Percentiles rank a stretch among this genome's conserved stretches.
phyloP scores from a whole-genome alignment of 208 protist species.

The Angomonas ambiguus region DNA sequence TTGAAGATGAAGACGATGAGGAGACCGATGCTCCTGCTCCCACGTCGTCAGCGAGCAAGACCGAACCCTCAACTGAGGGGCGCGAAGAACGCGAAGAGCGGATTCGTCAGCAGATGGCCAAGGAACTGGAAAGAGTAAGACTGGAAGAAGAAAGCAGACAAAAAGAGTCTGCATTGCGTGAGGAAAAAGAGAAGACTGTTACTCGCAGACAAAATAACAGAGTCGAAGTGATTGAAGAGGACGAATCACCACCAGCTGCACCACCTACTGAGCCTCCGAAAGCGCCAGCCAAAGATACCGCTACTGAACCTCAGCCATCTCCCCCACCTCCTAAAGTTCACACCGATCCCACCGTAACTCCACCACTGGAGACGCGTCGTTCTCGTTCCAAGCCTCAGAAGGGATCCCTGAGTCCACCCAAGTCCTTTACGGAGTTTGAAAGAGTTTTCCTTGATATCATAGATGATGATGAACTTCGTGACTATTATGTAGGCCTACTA shows the following conservation, averaged over 20 bases:
- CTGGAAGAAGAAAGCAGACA: conserved; percentile 47
- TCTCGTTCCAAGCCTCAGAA: conserved; percentile 33
- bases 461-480: conserved; percentile 55
- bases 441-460: conserved; percentile 62
- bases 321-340: not conserved
- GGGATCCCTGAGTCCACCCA: conserved; percentile 61
- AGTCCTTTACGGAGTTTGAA: conserved; percentile 85
- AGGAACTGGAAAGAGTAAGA: conserved; percentile 15
- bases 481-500: conserved; percentile 63
- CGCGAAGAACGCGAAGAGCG: conserved; percentile 22
- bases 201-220: conserved; percentile 36
- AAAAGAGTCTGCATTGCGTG: conserved; percentile 20
- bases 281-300: not conserved
- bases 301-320: not conserved
- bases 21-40: conserved; percentile 4
- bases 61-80: not conserved
- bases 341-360: not conserved
- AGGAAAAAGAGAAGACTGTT: conserved; percentile 21
- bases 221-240: conserved; percentile 77
- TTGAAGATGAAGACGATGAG: conserved; percentile 38
- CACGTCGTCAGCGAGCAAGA: not conserved
- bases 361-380: conserved; percentile 18
- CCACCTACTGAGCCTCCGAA: not conserved
- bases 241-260: conserved; percentile 14
- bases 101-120: conserved; percentile 3